Conservation (phyloP, 495 filamentous ascomycete species). For the Penicillium goetzii region DNA sequence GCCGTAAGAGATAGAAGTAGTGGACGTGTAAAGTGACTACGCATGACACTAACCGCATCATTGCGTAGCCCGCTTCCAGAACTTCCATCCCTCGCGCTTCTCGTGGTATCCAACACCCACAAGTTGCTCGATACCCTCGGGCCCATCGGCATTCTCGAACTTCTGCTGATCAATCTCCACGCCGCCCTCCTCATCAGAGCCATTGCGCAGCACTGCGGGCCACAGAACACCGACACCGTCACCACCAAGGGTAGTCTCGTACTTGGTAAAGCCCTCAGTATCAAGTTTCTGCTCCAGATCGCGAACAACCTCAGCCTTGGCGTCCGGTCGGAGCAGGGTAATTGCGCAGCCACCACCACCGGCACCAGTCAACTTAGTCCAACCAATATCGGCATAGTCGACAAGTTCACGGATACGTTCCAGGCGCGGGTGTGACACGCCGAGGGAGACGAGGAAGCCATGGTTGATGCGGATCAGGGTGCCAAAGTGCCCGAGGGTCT, state of each 20-base stretch:
- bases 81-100: slow-evolving; percentile 87
- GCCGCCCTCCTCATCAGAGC: slow-evolving; percentile 72
- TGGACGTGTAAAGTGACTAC: not conserved
- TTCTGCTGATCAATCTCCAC: slow-evolving; percentile 92
- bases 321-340: slow-evolving; percentile 75
- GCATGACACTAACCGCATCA: slow-evolving; percentile 5
- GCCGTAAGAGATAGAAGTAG: not conserved
- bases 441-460: slow-evolving; percentile 81
- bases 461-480: slow-evolving; percentile 92
- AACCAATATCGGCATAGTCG: slow-evolving; percentile 86
- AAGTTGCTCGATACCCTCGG: slow-evolving; percentile 76
- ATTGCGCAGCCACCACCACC: slow-evolving; percentile 96
- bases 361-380: slow-evolving; percentile 95
- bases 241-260: slow-evolving; percentile 84
- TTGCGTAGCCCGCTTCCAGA: slow-evolving; percentile 67
- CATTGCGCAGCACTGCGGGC: slow-evolving; percentile 82
- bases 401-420: slow-evolving; percentile 92
- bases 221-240: slow-evolving; percentile 91
- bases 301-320: slow-evolving; percentile 52
- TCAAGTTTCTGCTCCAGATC: slow-evolving; percentile 69
- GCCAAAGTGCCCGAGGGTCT: slow-evolving; percentile 70
- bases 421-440: slow-evolving; percentile 90
- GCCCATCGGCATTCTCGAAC: slow-evolving; percentile 80
- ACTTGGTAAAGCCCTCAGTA: slow-evolving; percentile 77
- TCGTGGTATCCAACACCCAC: slow-evolving; percentile 63